Base-by-base conservation (phyloP, 805 yeast genomes). In the Starmerella apis region DNA sequence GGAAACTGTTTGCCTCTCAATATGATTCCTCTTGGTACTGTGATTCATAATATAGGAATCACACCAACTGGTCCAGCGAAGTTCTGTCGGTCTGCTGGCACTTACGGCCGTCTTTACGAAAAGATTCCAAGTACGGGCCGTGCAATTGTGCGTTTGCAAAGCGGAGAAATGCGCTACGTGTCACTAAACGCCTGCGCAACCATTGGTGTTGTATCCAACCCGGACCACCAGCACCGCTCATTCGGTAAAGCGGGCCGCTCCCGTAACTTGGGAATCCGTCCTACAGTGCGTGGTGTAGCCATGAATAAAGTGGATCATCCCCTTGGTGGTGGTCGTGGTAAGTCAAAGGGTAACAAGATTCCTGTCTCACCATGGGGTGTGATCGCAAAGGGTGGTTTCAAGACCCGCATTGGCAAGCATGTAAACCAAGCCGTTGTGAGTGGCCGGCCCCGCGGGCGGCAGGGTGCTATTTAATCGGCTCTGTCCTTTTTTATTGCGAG, bases 301-400 rank as follows among this genome's bases (percentile, higher is more conserved):
- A 86, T 86, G 95, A 92, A 92, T 71, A 92, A 92, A 56, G 79
- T 81, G 65, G 96, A 92, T 69, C 98, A 92, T 73, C 98, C 98
- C 57, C 88, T 86, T 63, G 98, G 98, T 75, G 98, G 98, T 81
- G 98, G 98, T 71, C 81, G 98, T 76, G 98, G 98, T 78, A 92
- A 92, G 69, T 84, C 95, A 54, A 92, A 92, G 80, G 86, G 95
- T 56, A 88, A 90, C 70, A 90, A 86, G 72, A 76, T 83, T 52
- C 85, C 97, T 18, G 86, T 83, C 73, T 84, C 95, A 49, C 94
- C 94, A 66, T 90, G 97, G 96, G 98, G 98, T 62, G 81, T 81
- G 53, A 68, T 83, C 63, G 82, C 90, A 37, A 90, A 90, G 76
- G 94, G 92, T 67, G 83, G 86, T 50, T 88, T 79, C 72, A 88